phyloP scores from a whole-genome alignment of 1,139 yeast genomes.

The Blastobotrys serpentis region DNA sequence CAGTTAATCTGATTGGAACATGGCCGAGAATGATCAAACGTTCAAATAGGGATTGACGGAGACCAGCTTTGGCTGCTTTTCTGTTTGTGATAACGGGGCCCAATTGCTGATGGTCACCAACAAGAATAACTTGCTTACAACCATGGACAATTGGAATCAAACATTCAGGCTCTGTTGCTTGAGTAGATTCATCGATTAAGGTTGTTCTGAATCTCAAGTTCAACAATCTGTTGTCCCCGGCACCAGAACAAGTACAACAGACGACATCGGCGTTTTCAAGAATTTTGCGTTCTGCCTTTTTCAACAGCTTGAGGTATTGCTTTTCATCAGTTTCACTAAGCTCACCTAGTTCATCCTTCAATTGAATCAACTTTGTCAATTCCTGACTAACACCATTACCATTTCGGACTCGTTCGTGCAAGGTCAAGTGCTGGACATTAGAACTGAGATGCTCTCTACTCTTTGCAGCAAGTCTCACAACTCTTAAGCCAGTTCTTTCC shows the following conservation, averaged over 20 bases:
- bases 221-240: slow-evolving; percentile 68
- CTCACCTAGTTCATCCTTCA: slow-evolving; percentile 71
- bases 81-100: slow-evolving; percentile 87
- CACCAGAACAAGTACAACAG: slow-evolving; percentile 91
- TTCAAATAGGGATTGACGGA: slow-evolving; percentile 82
- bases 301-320: slow-evolving; percentile 44
- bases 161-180: slow-evolving; percentile 90
- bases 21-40: slow-evolving; percentile 82
- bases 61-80: slow-evolving; percentile 81
- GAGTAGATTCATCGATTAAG: slow-evolving; percentile 88
- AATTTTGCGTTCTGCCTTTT: slow-evolving; percentile 50
- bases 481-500: slow-evolving; percentile 64
- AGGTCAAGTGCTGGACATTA: slow-evolving; percentile 29
- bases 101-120: slow-evolving; percentile 93
- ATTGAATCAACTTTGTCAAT: slow-evolving; percentile 55
- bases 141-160: slow-evolving; percentile 87
- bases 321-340: slow-evolving; percentile 55
- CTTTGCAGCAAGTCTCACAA: slow-evolving; percentile 73
- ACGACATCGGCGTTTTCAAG: slow-evolving; percentile 71
- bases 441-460: slow-evolving; percentile 53
- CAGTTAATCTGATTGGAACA: slow-evolving; percentile 81
- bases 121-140: slow-evolving; percentile 82
- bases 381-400: slow-evolving; percentile 42
- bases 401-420: slow-evolving; percentile 27
- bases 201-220: slow-evolving; percentile 66